Evolutionary conservation across 768 basidiomycete species (phyloP), one percentile per base, ranked within the genome.

Genomic region (Leucocoprinus leucothites): DNA sequence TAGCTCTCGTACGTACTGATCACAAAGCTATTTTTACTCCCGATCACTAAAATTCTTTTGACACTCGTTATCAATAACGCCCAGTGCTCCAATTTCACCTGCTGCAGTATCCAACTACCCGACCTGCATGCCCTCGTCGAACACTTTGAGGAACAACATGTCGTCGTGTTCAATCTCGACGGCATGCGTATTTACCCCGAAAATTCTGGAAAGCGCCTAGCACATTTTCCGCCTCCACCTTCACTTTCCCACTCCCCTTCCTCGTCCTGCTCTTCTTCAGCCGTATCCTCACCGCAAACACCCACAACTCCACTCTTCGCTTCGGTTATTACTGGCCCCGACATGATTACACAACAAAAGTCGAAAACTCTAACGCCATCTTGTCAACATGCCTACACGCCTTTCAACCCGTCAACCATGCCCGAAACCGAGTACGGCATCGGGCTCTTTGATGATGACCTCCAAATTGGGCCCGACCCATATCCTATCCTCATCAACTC

Each of bases 61-160:
- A 48, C 21, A 22, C 25, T 4, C 35, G 11, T 54, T 45, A 45
- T 50, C 28, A 26, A 53, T 36, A 43, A 21, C 18, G 19, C 38
- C 16, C 35, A 68, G 68, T 68, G 65, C 55, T 63, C 65, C 5
- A 65, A 81, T 67, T 81, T 77, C 61, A 71, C 69, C 28, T 81
- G 82, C 60, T 81, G 81, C 60, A 75, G 74, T 40, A 66, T 72
- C 42, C 63, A 67, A 19, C 73, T 80, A 26, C 61, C 72, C 4
- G 76, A 79, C 65, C 67, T 81, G 36, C 81, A 82, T 60, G 74
- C 71, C 36, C 71, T 81, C 18, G 68, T 82, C 50, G 76, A 78
- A 58, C 82, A 82, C 57, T 77, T 78, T 48, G 80, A 81, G 58
- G 71, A 74, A 59, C 59, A 67, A 16, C 69, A 71, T 54, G 53